Base-by-base conservation (phyloP, 306 rosid species). In the Datisca glomerata region DNA sequence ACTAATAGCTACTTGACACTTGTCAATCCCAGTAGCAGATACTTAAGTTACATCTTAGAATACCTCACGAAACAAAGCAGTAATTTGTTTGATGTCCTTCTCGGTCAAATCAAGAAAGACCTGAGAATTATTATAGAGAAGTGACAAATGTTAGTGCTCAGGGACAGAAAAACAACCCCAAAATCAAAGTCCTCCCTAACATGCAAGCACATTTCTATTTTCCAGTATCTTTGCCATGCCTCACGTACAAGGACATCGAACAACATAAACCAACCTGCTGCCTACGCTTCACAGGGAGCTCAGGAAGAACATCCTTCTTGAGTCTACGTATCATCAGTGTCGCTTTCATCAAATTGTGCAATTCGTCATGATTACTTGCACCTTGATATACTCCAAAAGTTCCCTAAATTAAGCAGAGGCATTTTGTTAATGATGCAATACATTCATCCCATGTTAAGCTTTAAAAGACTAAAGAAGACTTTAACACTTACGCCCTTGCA, bases 351-450 rank as follows among this genome's bases (percentile, higher is more conserved):
- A 87, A 61, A 77, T 79, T 82, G 66, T 87, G 94, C 79, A 87
- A 69, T 68, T 87, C 96, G 53, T 82, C 96, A 60, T 82, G 93
- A 57, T 87, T 82, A 74, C 94, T 82, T 66, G 96, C 96, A 61
- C 96, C 96, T 74, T 87, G 96, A 74, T 76, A 87, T 43, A 71
- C 2, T 61, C 96, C 96, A 65, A 87, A 87, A 12, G 49, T 6
- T 56, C 93, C 93, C 96, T 87, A 55, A 56, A 70, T 59, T 19
- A 47, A 40, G 35, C 21, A 43, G 35, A 21, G 35, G 20, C 22
- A 24, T 18, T 29, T 51, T 20, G n/a, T 43, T 33, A 45, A 61
- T 7, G 24, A 66, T 21, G 55, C 23, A 41, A 46, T 55, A 24
- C 25, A 19, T 29, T 13, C 4, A 46, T 21, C 12, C 18, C 0